phyloP scores from a whole-genome alignment of 169 alveolate species.

The Plasmodium vivax region DNA sequence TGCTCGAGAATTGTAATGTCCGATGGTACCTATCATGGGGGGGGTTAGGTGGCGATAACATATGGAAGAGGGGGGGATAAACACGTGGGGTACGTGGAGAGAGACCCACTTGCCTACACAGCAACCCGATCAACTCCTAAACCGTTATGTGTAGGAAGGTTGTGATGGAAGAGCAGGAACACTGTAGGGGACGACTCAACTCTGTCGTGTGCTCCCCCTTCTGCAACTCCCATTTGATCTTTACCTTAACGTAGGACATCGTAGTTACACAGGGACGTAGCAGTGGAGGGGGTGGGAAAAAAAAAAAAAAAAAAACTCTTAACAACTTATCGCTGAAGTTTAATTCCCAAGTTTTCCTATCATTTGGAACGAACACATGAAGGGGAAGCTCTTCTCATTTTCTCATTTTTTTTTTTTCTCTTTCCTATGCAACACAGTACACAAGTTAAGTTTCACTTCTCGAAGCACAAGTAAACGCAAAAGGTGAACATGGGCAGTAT shows the following conservation, averaged over 20 bases:
- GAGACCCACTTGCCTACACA: neutral
- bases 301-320: neutral
- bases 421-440: neutral
- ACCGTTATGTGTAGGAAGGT: neutral
- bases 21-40: constrained; percentile 39
- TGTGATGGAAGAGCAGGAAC: neutral
- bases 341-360: neutral
- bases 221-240: neutral
- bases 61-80: neutral
- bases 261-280: neutral
- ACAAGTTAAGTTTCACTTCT: constrained; percentile 16
- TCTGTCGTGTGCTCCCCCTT: neutral
- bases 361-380: neutral
- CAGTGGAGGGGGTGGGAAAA: neutral
- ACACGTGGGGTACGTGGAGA: neutral
- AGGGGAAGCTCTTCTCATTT: constrained; percentile 1
- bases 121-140: neutral
- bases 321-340: neutral
- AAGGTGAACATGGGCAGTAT: constrained; percentile 38
- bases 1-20: constrained; percentile 52
- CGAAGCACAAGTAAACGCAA: constrained; percentile 52
- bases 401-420: neutral
- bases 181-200: neutral
- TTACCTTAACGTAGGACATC: constrained; percentile 19
- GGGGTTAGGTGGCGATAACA: neutral